Evolutionary conservation across 352 stramenopile species (phyloP).

Genomic region (Pythium myriotylum): DNA sequence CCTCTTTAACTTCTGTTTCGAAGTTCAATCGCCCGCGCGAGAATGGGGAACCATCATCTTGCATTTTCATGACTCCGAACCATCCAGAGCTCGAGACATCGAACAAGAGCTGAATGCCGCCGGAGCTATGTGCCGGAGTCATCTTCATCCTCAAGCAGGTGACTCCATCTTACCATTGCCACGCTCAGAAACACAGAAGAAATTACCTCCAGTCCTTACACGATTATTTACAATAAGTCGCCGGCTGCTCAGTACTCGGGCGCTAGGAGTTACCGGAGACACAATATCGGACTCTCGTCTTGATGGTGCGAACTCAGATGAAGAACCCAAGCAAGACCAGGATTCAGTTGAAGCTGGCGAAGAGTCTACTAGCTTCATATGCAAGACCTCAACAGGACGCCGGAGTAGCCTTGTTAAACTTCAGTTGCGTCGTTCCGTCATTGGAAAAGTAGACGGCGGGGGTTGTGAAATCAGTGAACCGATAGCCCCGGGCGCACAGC

Average conservation of each 20-base stretch:
- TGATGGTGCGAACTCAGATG: background rate
- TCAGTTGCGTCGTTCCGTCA: constrained; percentile 15
- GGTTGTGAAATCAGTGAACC: background rate
- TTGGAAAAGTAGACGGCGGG: constrained; percentile 2
- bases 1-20: constrained; percentile 75
- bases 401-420: constrained; percentile 35
- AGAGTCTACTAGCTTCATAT: constrained; percentile 36
- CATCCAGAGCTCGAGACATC: constrained; percentile 44
- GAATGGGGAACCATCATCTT: constrained; percentile 77
- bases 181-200: background rate
- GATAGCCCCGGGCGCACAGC: background rate
- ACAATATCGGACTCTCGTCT: background rate
- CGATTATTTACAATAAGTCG: constrained; percentile 21
- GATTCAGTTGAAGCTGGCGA: background rate
- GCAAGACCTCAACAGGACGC: constrained; percentile 23
- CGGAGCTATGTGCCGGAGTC: constrained; percentile 41
- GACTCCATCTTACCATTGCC: background rate
- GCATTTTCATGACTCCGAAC: constrained; percentile 67
- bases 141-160: constrained; percentile 20
- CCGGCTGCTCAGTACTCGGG: constrained; percentile 1
- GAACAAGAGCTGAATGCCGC: constrained; percentile 57
- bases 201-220: constrained; percentile 7
- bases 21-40: constrained; percentile 60
- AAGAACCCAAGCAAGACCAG: background rate
- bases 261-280: constrained; percentile 1